Evolutionary conservation across 345 rosid genomes (phyloP).

Genomic region (Camelina neglecta): DNA sequence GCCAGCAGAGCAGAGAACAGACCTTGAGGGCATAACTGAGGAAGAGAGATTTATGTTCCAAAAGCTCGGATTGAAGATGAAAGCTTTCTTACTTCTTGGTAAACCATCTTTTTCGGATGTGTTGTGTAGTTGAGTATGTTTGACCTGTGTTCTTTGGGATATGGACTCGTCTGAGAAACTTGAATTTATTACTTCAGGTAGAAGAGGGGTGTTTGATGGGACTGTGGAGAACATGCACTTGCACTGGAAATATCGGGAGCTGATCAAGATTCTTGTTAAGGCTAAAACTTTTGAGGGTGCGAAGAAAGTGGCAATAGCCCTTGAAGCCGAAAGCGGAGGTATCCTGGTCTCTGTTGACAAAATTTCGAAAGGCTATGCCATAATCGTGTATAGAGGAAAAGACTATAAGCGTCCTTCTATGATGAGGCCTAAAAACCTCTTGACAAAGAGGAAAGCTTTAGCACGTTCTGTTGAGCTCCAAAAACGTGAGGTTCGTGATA

Average conservation of each 20-base stretch:
- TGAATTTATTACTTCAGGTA: slow-evolving; percentile 59
- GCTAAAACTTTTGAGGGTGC: slow-evolving; percentile 76
- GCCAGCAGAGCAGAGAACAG: slow-evolving; percentile 74
- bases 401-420: slow-evolving; percentile 81
- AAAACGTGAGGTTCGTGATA: slow-evolving; percentile 69
- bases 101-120: slow-evolving; percentile 28
- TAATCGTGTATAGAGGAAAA: slow-evolving; percentile 84
- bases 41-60: slow-evolving; percentile 99
- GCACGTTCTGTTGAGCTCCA: slow-evolving; percentile 96
- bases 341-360: slow-evolving; percentile 87
- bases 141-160: slow-evolving; percentile 18
- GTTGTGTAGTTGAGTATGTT: slow-evolving; percentile 1
- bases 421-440: slow-evolving; percentile 82
- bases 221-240: slow-evolving; percentile 98
- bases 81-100: slow-evolving; percentile 96
- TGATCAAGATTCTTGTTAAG: slow-evolving; percentile 82
- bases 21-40: slow-evolving; percentile 77
- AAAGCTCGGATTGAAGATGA: slow-evolving; percentile 94
- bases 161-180: slow-evolving; percentile 32
- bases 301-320: slow-evolving; percentile 82
- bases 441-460: slow-evolving; percentile 96
- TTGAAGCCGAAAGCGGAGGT: slow-evolving; percentile 97
- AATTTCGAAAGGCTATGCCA: slow-evolving; percentile 89
- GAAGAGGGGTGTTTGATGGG: slow-evolving; percentile 95
- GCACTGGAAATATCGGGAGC: slow-evolving; percentile 95